Evolutionary conservation across 176 grass and related monocot species (phyloP), one percentile per base, ranked within the genome.

Genomic region (Rhynchospora breviuscula): DNA sequence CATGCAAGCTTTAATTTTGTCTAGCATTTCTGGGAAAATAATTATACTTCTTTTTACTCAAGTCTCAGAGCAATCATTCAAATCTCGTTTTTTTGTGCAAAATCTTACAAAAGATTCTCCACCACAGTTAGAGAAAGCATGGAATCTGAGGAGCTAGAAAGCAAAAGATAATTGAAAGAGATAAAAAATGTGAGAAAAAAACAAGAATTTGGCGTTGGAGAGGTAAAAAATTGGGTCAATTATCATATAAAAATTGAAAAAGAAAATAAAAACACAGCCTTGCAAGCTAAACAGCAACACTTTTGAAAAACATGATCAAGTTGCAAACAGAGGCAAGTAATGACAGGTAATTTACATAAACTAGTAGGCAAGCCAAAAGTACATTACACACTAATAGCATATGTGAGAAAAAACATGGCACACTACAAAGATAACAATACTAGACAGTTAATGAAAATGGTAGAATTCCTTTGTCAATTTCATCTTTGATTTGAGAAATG

Each of bases 291-390:
- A 78, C 13, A 26, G 23, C 51, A 56, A 78, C 73, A 18, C 23
- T 18, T 53, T 78, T 52, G 9, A 46, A 22, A 52, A 40, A 78
- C 51, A 78, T 10, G 8, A 82, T 25, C 79, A 81, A 81, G 59
- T 81, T 64, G 25, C 60, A 82, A 47, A 82, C 80, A 67, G 9
- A 81, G 59, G 53, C 60, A 44, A 63, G 29, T 81, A 33, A 68
- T 18, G 62, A 82, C 79, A 81, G 17, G 48, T 62, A 82, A 68
- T 82, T 82, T 82, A 82, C 80, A 82, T 75, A 48, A 82, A 68
- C 80, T 52, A 21, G 47, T 65, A 82, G 53, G 80, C 73, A 78
- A 78, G 51, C 73, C 73, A 57, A 82, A 46, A 82, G 58, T 66
- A 26, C 80, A 48, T 68, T 51, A 10, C 80, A 64, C 62, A 68